A percentile compares a stretch with the other conserved stretches of the same genome.
Evolutionary conservation across 129 eudicot species (phyloP).

Genomic region (Solidago caesia): DNA sequence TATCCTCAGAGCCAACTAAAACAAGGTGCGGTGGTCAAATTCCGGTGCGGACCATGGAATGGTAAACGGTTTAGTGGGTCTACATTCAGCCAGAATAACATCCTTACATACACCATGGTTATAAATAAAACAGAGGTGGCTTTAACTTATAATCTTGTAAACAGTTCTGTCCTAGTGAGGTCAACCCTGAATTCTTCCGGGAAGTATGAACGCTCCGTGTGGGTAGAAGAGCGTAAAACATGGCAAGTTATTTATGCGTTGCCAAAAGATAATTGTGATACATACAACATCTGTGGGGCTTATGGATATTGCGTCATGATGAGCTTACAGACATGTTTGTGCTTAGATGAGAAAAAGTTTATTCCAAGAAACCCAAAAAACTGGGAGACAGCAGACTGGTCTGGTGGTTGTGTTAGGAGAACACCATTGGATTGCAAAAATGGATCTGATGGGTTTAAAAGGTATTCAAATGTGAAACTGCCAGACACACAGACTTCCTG

Average conservation of each 20-base stretch:
- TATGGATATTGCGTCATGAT: slow-evolving; percentile 35
- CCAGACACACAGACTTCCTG: slow-evolving; percentile 35
- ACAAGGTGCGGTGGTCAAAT: not conserved
- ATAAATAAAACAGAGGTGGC: not conserved
- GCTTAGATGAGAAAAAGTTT: slow-evolving; percentile 36
- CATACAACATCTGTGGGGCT: slow-evolving; percentile 40
- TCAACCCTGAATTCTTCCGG: slow-evolving; percentile 24
- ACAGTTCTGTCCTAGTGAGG: slow-evolving; percentile 6
- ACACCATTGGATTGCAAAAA: slow-evolving; percentile 24
- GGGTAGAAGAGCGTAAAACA: slow-evolving; percentile 15
- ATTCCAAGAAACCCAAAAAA: slow-evolving; percentile 32
- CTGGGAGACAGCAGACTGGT: slow-evolving; percentile 47
- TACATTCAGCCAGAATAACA: not conserved
- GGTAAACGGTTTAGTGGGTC: not conserved
- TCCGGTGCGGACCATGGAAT: slow-evolving; percentile 13
- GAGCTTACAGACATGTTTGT: slow-evolving; percentile 32
- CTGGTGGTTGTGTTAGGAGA: slow-evolving; percentile 42
- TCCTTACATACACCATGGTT: not conserved
- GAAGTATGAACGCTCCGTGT: not conserved
- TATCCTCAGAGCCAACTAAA: not conserved
- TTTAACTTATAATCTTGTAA: not conserved
- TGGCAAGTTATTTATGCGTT: slow-evolving; percentile 16
- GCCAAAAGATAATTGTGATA: slow-evolving; percentile 30
- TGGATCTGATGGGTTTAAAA: slow-evolving; percentile 40
- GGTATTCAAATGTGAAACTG: slow-evolving; percentile 26